phyloP scores from a whole-genome alignment of 176 grass and related monocot species.

The Cenchrus americanus region DNA sequence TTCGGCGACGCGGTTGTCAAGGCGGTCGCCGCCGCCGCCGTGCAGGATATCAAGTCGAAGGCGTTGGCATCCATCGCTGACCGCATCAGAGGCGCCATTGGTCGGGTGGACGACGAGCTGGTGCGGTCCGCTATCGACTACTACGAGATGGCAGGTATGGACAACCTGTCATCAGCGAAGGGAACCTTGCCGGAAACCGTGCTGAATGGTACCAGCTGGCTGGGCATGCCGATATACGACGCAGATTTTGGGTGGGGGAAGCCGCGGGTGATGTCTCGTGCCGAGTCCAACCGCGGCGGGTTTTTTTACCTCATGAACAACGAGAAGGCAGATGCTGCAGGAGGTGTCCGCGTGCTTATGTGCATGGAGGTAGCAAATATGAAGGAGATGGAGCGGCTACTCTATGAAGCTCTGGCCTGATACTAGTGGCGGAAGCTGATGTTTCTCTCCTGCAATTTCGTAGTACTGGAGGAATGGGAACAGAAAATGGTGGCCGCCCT shows the following conservation, averaged over 20 bases:
- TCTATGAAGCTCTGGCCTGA: too few relatives aligned
- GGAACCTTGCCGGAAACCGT: conserved; percentile 12
- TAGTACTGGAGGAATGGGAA: too few relatives aligned
- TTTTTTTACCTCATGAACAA: conserved; percentile 10
- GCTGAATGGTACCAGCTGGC: conserved; percentile 46
- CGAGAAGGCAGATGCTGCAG: neutral
- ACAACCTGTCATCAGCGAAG: too few relatives aligned
- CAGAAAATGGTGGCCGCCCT: too few relatives aligned
- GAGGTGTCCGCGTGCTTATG: neutral
- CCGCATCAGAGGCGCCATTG: conserved; percentile 10
- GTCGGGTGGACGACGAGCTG: conserved; percentile 39
- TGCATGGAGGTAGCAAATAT: neutral
- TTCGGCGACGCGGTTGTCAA: conserved; percentile 43
- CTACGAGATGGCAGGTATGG: neutral
- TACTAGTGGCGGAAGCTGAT: too few relatives aligned
- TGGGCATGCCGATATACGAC: conserved; percentile 45
- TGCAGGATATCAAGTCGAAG: neutral
- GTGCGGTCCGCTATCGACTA: conserved; percentile 49
- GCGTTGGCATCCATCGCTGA: neutral
- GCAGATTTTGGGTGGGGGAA: conserved; percentile 57
- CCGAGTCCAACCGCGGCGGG: conserved; percentile 10
- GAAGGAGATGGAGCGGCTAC: neutral
- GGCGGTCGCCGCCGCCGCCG: neutral
- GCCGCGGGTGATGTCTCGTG: conserved; percentile 40
- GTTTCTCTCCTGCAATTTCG: too few relatives aligned